Percentiles rank a stretch among this genome's conserved stretches.
Evolutionary conservation across 176 grass and related monocot genomes (phyloP).

Genomic region (Olyra latifolia): DNA sequence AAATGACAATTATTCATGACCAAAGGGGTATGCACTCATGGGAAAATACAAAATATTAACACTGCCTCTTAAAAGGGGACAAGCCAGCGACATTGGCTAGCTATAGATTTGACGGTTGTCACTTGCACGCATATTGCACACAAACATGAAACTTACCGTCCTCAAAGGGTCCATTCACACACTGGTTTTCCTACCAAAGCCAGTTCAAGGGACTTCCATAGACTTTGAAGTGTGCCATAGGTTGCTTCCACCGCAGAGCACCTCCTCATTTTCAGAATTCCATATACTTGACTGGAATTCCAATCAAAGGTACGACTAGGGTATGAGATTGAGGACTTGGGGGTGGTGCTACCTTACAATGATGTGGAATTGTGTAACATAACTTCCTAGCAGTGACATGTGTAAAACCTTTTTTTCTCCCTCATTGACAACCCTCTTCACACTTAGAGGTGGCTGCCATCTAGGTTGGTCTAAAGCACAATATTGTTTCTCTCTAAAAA

Average conservation of each 20-base stretch:
- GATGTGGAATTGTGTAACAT: no score
- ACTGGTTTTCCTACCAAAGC: background rate
- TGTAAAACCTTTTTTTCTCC: no score
- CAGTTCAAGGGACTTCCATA: background rate
- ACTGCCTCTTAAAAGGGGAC: conserved; percentile 15
- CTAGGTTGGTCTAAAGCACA: no score
- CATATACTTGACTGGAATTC: background rate
- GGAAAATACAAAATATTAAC: no score
- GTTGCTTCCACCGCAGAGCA: background rate
- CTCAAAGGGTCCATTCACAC: background rate
- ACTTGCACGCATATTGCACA: background rate
- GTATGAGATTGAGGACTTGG: background rate
- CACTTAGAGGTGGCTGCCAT: no score
- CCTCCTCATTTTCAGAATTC: background rate
- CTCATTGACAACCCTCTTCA: no score
- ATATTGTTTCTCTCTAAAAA: no score
- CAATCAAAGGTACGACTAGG: background rate
- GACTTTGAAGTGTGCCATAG: background rate
- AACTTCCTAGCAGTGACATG: no score
- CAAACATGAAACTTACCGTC: background rate
- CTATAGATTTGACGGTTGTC: background rate
- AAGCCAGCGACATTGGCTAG: background rate
- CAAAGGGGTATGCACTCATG: no score
- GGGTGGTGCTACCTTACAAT: no score
- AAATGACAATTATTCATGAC: no score